phyloP scores from a whole-genome alignment of 2,329 filamentous ascomycete species.

The Arachnomyces sp. region DNA sequence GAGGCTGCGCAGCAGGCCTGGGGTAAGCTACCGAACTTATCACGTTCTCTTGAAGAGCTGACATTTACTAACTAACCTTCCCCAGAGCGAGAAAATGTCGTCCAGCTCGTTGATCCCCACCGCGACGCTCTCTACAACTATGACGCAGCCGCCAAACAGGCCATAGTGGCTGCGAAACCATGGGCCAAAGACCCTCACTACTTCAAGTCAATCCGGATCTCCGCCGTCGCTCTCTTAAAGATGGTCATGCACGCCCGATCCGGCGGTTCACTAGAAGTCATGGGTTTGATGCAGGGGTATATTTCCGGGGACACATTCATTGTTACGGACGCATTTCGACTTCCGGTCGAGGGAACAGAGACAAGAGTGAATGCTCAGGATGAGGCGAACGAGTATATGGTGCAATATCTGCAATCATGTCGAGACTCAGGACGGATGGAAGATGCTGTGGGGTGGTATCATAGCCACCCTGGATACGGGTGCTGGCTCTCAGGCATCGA shows the following conservation, averaged over 20 bases:
- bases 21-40: constrained; percentile 39
- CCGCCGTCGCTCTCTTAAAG: constrained; percentile 87
- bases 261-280: constrained; percentile 84
- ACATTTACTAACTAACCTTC: constrained; percentile 2
- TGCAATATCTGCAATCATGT: constrained; percentile 70
- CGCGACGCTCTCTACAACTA: constrained; percentile 91
- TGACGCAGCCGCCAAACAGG: constrained; percentile 60
- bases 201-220: constrained; percentile 91
- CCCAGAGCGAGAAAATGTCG: constrained; percentile 78
- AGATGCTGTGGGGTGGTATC: constrained; percentile 97
- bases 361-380: constrained; percentile 93
- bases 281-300: constrained; percentile 97
- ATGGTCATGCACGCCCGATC: constrained; percentile 99
- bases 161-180: constrained; percentile 57
- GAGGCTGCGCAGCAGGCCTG: constrained; percentile 53
- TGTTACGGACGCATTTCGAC: constrained; percentile 85
- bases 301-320: constrained; percentile 76
- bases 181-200: constrained; percentile 75
- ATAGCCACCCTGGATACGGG: constrained; percentile 93
- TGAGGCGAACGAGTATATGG: constrained; percentile 95
- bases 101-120: constrained; percentile 73
- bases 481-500: constrained; percentile 98
- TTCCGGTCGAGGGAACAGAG: constrained; percentile 97
- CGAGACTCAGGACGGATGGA: constrained; percentile 72
- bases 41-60: constrained; percentile 8